Evolutionary conservation across 2,329 filamentous ascomycete genomes (phyloP).

Genomic region (Pseudomassariella vexata): DNA sequence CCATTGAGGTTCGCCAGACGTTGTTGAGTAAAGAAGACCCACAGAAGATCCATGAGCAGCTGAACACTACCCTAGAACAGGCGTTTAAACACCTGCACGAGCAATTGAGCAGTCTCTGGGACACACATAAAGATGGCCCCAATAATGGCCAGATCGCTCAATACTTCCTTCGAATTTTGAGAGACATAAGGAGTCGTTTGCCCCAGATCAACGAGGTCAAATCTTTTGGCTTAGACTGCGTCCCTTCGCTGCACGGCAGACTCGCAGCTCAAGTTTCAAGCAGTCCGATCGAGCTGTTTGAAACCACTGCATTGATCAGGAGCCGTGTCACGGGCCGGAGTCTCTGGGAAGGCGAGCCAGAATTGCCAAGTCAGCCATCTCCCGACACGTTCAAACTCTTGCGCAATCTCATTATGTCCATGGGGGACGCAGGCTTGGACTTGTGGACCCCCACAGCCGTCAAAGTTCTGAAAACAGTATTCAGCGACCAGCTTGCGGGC

Average conservation of each 20-base stretch:
- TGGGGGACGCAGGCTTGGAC: conserved; percentile 68
- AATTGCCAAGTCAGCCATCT: conserved; percentile 73
- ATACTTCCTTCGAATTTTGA: conserved; percentile 68
- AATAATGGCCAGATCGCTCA: conserved; percentile 49
- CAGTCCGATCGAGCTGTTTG: conserved; percentile 43
- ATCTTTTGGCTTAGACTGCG: conserved; percentile 52
- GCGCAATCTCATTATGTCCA: conserved; percentile 55
- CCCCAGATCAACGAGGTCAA: conserved; percentile 46
- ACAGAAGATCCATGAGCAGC: conserved; percentile 51
- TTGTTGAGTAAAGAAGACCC: conserved; percentile 70
- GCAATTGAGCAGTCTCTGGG: conserved; percentile 47
- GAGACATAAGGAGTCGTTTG: conserved; percentile 66
- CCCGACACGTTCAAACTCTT: conserved; percentile 68
- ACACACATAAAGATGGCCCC: conserved; percentile 34
- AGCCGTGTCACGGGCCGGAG: conserved; percentile 53
- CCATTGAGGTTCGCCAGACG: conserved; percentile 59
- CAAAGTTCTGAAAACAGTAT: conserved; percentile 50
- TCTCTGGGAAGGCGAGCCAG: conserved; percentile 76
- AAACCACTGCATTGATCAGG: conserved; percentile 32
- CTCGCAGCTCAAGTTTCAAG: conserved; percentile 50
- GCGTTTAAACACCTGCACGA: conserved; percentile 55
- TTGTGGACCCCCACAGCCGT: conserved; percentile 74
- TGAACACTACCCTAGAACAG: conserved; percentile 49
- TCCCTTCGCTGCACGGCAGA: conserved; percentile 58
- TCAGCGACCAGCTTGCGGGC: conserved; percentile 45